These are phyloP conservation scores for Penicillium ucsense DNA, from an alignment of 495 filamentous ascomycete species.

Conservation along the genomic window DNA sequence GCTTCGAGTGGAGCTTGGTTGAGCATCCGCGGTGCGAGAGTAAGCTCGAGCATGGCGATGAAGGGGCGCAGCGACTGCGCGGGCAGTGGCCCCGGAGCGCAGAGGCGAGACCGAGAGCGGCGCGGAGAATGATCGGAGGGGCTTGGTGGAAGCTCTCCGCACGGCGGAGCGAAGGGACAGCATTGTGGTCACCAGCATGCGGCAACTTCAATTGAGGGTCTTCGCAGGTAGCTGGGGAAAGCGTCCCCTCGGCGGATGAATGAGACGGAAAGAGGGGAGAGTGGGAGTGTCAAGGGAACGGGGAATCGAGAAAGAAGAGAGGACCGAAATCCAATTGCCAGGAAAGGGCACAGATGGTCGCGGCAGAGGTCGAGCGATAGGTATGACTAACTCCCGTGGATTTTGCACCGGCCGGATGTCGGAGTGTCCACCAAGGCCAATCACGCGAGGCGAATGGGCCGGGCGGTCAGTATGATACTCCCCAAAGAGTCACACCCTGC, in stretches of 20 bases:
- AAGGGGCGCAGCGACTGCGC: slow-evolving; percentile 11
- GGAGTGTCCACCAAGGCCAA: slow-evolving; percentile 14
- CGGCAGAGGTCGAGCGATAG: slow-evolving; percentile 12
- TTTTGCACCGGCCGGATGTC: slow-evolving; percentile 23
- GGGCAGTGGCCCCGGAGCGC: slow-evolving; percentile 20
- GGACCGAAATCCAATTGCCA: background rate
- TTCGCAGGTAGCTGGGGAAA: slow-evolving; percentile 11
- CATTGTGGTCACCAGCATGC: slow-evolving; percentile 42
- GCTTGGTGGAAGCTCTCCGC: slow-evolving; percentile 41
- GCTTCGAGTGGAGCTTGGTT: slow-evolving; percentile 57
- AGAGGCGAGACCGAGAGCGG: slow-evolving; percentile 24
- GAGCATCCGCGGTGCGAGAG: slow-evolving; percentile 37
- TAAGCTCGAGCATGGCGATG: slow-evolving; percentile 30
- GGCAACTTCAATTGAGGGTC: slow-evolving; percentile 32
- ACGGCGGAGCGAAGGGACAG: slow-evolving; percentile 42
- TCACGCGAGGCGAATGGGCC: background rate
- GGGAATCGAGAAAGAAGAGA: background rate
- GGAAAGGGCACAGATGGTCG: slow-evolving; percentile 4
- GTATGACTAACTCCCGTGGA: slow-evolving; percentile 16
- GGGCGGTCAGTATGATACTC: no score
- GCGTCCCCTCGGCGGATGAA: slow-evolving; percentile 5
- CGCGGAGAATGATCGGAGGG: slow-evolving; percentile 41
- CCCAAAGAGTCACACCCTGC: no score
- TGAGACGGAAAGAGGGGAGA: background rate
- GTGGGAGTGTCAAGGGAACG: slow-evolving; percentile 1